A percentile compares a stretch with the other conserved stretches of the same genome.
These are phyloP conservation scores for Amauroascus niger DNA, from an alignment of 2,329 filamentous ascomycete species.

Conservation along the genomic window DNA sequence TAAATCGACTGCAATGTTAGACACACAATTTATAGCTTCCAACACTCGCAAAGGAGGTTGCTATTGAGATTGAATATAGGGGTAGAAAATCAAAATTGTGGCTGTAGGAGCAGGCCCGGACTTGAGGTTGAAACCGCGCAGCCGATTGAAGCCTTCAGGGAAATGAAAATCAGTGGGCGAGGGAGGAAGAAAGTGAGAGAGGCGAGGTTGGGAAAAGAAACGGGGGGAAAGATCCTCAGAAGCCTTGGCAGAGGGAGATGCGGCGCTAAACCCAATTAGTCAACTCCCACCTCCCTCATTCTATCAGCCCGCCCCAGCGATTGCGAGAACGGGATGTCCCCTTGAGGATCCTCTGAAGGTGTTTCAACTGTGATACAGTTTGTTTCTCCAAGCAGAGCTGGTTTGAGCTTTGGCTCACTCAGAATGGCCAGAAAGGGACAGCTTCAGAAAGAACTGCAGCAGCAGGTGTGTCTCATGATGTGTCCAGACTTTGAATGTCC, in stretches of 20 bases:
- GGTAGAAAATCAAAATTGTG: too few relatives aligned
- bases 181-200: conserved; percentile 9
- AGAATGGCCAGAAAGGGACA: conserved; percentile 36
- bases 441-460: conserved; percentile 8
- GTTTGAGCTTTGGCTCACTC: background rate
- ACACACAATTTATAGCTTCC: background rate
- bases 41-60: background rate
- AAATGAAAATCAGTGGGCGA: too few relatives aligned
- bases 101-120: too few relatives aligned
- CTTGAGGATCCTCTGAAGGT: background rate
- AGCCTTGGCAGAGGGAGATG: conserved; percentile 7
- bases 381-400: background rate
- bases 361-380: background rate
- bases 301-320: background rate
- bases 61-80: too few relatives aligned
- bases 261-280: conserved; percentile 15
- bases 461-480: conserved; percentile 12
- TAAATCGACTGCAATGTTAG: background rate
- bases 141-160: too few relatives aligned
- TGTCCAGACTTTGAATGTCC: background rate
- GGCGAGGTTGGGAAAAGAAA: conserved; percentile 1
- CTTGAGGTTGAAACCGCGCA: too few relatives aligned
- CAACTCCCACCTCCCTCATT: conserved; percentile 4
- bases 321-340: background rate
- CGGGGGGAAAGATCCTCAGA: background rate